phyloP scores from a whole-genome alignment of 2,329 filamentous ascomycete species.

The Alternaria atra region DNA sequence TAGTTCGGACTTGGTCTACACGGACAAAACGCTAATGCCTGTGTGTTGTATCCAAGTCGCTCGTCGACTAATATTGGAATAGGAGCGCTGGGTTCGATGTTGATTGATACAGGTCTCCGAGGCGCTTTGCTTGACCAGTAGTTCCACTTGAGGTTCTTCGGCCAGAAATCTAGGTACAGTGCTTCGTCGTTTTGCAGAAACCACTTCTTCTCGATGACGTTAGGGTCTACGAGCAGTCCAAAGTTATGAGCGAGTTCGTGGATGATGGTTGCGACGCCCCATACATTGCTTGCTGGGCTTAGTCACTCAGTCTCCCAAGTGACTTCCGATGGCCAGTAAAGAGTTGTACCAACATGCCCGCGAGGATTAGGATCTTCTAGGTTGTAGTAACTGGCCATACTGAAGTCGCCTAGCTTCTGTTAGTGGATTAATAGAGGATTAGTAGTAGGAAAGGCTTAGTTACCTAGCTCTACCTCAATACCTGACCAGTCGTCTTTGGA shows the following conservation, averaged over 20 bases:
- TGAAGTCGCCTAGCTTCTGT: constrained; percentile 64
- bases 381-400: constrained; percentile 68
- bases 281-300: constrained; percentile 33
- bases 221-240: constrained; percentile 20
- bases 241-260: constrained; percentile 33
- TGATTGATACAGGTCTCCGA: constrained; percentile 21
- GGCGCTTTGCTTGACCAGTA: constrained; percentile 23
- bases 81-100: constrained; percentile 6
- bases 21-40: not conserved
- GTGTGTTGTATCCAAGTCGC: not conserved
- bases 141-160: not conserved
- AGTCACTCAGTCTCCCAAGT: constrained; percentile 23
- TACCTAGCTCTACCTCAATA: constrained; percentile 64
- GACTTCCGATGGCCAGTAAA: constrained; percentile 33
- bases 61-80: not conserved
- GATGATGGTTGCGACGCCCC: constrained; percentile 36
- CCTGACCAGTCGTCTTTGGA: constrained; percentile 15
- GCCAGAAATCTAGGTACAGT: constrained; percentile 8
- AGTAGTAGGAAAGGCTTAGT: too few species aligned
- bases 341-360: constrained; percentile 19
- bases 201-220: constrained; percentile 5
- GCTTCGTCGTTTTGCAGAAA: not conserved
- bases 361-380: not conserved
- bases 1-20: constrained; percentile 24
- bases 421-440: too few species aligned